Percentiles rank a stretch among this genome's conserved stretches.
Evolutionary conservation across 257 asterid genomes (phyloP).

Genomic region (Capsicum baccatum): DNA sequence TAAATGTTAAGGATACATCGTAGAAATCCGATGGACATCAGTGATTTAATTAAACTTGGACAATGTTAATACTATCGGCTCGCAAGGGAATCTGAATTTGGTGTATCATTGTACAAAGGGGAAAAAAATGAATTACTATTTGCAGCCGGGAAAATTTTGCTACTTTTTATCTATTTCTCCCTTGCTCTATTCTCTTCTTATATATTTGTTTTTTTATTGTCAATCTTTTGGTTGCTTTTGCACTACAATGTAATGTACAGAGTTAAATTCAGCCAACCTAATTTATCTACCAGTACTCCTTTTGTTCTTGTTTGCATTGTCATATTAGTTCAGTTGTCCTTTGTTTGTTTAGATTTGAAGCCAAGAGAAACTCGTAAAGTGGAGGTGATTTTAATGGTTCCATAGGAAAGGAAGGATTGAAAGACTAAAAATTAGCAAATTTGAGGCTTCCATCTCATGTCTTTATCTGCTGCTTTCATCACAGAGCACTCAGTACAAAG

Average conservation of each 20-base stretch:
- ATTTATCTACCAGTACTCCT: slow-evolving; percentile 8
- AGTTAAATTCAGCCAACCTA: slow-evolving; percentile 39
- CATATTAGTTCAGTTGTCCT: slow-evolving; percentile 33
- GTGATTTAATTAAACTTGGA: slow-evolving; percentile 2
- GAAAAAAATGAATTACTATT: slow-evolving; percentile 29
- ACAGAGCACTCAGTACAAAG: slow-evolving; percentile 31
- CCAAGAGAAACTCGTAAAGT: slow-evolving; percentile 24
- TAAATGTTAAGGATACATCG: slow-evolving; percentile 33
- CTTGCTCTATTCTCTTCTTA: background rate
- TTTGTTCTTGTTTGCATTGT: slow-evolving; percentile 39
- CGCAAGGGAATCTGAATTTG: slow-evolving; percentile 48
- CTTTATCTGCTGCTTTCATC: slow-evolving; percentile 37
- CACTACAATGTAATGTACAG: slow-evolving; percentile 52
- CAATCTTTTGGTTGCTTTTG: slow-evolving; percentile 8
- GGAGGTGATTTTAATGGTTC: slow-evolving; percentile 2
- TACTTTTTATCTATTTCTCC: background rate
- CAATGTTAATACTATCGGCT: slow-evolving; percentile 36
- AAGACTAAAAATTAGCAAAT: background rate
- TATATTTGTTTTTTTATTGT: slow-evolving; percentile 1
- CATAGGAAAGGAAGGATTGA: background rate
- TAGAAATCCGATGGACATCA: background rate
- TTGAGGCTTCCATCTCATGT: slow-evolving; percentile 63
- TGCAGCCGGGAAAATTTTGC: slow-evolving; percentile 59
- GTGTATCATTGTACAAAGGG: slow-evolving; percentile 51
- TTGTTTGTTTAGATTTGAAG: slow-evolving; percentile 1